Evolutionary conservation across 208 protist genomes (phyloP).

Genomic region (Trypanosomatidae sp.): DNA sequence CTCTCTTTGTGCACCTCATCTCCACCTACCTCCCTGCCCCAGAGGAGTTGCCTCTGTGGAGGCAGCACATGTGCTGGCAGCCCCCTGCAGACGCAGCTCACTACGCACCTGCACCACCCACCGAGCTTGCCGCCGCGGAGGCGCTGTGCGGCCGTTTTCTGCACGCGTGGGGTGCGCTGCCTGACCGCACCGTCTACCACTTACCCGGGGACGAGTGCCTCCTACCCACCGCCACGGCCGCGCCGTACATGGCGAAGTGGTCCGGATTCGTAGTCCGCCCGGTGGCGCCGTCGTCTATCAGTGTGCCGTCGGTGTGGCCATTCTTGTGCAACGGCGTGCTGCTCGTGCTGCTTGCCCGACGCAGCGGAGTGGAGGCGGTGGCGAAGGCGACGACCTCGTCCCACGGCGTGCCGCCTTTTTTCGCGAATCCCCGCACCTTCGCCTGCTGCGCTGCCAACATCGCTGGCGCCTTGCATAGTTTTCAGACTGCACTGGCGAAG

Average conservation of each 20-base stretch:
- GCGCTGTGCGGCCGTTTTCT: conserved; percentile 51
- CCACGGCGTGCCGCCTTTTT: conserved; percentile 13
- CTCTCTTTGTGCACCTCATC: conserved; percentile 51
- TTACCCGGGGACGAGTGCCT: conserved; percentile 66
- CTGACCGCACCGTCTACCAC: conserved; percentile 42
- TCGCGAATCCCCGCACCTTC: conserved; percentile 50
- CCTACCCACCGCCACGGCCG: conserved; percentile 43
- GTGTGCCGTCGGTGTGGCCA: conserved; percentile 75
- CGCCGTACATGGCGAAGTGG: conserved; percentile 54
- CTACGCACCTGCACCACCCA: neutral
- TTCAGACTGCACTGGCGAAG: conserved; percentile 15
- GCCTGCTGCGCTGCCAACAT: conserved; percentile 64
- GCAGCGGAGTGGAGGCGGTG: conserved; percentile 15
- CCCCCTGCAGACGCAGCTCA: conserved; percentile 19
- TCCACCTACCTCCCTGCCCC: conserved; percentile 40
- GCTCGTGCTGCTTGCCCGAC: conserved; percentile 45
- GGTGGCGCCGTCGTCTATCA: conserved; percentile 37
- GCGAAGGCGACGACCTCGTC: neutral
- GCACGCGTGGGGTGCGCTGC: conserved; percentile 40
- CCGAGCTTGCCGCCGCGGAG: conserved; percentile 40
- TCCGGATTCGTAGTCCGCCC: conserved; percentile 19
- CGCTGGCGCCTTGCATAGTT: conserved; percentile 25
- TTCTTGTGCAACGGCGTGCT: conserved; percentile 76
- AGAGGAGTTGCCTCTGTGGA: conserved; percentile 31
- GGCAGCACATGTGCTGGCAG: conserved; percentile 44